Conservation (phyloP, 163 green algal genomes). For the Trebouxiophyceae sp. region DNA sequence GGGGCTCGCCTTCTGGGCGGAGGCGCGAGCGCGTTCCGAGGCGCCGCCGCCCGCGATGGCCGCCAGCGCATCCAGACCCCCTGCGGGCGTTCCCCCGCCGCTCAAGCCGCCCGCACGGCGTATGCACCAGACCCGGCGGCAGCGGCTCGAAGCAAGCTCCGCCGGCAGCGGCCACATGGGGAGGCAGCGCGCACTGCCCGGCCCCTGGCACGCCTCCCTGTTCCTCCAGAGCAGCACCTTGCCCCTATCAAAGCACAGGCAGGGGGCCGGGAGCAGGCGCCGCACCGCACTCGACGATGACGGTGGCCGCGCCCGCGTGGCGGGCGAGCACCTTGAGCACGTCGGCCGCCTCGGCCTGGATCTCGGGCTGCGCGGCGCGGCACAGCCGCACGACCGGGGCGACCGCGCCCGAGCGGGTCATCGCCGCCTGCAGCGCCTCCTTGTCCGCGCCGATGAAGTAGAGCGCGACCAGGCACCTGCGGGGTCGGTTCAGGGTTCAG, state of each 20-base stretch:
- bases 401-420: constrained; percentile 26
- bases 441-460: constrained; percentile 57
- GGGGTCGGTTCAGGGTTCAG: too few relatives aligned
- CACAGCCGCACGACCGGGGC: constrained; percentile 23
- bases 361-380: constrained; percentile 12
- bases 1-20: constrained; percentile 18
- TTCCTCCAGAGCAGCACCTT: neutral
- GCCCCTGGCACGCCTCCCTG: too few relatives aligned
- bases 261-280: too few relatives aligned
- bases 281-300: constrained; percentile 14
- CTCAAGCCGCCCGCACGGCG: too few relatives aligned
- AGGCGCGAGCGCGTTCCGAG: constrained; percentile 8
- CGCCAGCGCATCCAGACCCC: constrained; percentile 20
- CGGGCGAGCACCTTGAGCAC: constrained; percentile 48
- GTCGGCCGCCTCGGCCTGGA: constrained; percentile 46
- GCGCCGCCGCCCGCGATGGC: constrained; percentile 12
- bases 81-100: neutral
- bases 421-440: constrained; percentile 32
- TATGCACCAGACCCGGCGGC: too few relatives aligned
- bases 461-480: constrained; percentile 40
- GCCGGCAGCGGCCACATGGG: too few relatives aligned
- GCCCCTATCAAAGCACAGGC: too few relatives aligned
- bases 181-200: too few relatives aligned
- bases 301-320: constrained; percentile 11
- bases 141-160: too few relatives aligned